A percentile compares a stretch with the other conserved stretches of the same genome.
These are phyloP conservation scores for Penicillium sp. DNA, from an alignment of 2,329 filamentous ascomycete genomes.

Conservation along the genomic window DNA sequence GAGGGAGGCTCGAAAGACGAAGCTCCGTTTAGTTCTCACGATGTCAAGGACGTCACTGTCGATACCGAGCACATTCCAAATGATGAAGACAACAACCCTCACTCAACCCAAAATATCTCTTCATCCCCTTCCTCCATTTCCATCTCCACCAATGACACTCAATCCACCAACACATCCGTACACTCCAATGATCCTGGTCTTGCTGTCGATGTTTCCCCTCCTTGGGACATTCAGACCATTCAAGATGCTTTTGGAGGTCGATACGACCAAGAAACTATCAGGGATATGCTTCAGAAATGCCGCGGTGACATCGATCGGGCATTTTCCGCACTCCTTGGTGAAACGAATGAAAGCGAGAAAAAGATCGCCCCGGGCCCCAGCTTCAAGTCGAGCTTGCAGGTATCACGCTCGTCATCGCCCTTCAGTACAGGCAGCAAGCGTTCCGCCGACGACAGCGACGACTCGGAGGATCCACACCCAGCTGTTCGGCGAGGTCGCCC, in stretches of 20 bases:
- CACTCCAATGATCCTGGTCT: conserved; percentile 14
- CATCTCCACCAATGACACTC: conserved; percentile 7
- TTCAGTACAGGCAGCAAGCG: conserved; percentile 45
- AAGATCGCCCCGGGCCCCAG: conserved; percentile 22
- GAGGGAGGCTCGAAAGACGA: background rate
- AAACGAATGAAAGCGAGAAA: conserved; percentile 34
- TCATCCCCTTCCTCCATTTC: background rate
- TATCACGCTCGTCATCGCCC: conserved; percentile 44
- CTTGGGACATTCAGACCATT: conserved; percentile 59
- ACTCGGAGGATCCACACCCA: conserved; percentile 36
- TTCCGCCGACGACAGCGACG: conserved; percentile 41
- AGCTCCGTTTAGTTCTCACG: background rate
- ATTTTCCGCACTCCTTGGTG: conserved; percentile 54
- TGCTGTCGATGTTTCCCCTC: conserved; percentile 44
- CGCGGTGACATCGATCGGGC: conserved; percentile 57
- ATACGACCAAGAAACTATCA: conserved; percentile 53
- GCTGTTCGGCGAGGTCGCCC: conserved; percentile 28
- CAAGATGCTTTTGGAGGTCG: conserved; percentile 53
- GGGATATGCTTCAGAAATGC: conserved; percentile 53
- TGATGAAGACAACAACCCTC: background rate
- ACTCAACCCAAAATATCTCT: background rate
- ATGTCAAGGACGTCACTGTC: background rate
- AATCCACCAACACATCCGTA: conserved; percentile 9
- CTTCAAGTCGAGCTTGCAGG: conserved; percentile 36
- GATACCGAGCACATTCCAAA: background rate